A percentile compares a stretch with the other conserved stretches of the same genome.
These are phyloP conservation scores for Salvia miltiorrhiza DNA, from an alignment of 257 asterid genomes.

Conservation along the genomic window DNA sequence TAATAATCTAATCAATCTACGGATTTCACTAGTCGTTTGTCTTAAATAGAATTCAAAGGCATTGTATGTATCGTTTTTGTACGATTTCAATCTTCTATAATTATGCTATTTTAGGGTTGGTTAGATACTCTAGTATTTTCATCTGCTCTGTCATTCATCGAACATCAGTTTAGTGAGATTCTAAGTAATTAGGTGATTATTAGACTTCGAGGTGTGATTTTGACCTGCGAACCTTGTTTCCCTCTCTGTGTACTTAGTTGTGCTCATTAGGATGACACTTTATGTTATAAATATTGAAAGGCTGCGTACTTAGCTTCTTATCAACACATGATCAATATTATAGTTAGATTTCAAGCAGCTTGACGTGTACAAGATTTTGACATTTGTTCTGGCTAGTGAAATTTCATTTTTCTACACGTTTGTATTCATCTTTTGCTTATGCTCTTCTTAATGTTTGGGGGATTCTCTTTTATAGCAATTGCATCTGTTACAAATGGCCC, in stretches of 20 bases:
- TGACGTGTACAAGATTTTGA: not conserved
- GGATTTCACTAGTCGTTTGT: not conserved
- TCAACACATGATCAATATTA: not conserved
- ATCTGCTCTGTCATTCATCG: not conserved
- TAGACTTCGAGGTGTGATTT: too few species aligned
- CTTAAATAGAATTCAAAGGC: not conserved
- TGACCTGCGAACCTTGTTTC: not conserved
- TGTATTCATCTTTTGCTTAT: not conserved
- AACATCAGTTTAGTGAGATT: not conserved
- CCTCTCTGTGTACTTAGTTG: not conserved
- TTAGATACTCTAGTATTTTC: not conserved
- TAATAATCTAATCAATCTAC: not conserved
- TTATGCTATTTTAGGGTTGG: not conserved
- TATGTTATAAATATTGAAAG: not conserved
- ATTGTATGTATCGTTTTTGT: not conserved
- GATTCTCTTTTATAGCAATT: not conserved
- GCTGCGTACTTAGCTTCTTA: not conserved
- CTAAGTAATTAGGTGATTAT: not conserved
- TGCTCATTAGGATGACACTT: not conserved
- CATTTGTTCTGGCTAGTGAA: not conserved
- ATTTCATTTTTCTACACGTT: too few species aligned
- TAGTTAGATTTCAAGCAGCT: not conserved
- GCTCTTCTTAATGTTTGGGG: not conserved
- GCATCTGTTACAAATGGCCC: slow-evolving; percentile 48
- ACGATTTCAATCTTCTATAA: not conserved